Base-by-base conservation (phyloP, 768 basidiomycete species). In the Podaxis mareebaensis region DNA sequence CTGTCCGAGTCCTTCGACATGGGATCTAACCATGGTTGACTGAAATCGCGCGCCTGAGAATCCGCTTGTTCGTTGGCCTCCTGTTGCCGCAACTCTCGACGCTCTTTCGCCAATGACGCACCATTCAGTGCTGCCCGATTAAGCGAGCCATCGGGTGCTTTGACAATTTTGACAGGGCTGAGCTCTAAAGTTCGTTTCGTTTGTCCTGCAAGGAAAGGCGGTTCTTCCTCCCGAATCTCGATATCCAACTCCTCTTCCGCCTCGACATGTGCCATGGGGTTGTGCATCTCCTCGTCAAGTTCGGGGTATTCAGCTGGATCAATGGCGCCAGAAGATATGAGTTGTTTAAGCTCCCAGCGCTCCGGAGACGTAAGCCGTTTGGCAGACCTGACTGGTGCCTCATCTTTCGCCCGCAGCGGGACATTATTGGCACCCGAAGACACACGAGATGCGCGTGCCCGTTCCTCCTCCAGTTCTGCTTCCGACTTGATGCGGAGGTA, bases 261-360 rank as follows among this genome's bases (percentile, higher is more conserved):
- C 70, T 96, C 95, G 0, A 89, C 89, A 53, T 88, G 88, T 22
- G 88, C 88, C 70, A 85, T 81, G 1, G 91, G 88, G 69, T 92
- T 89, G 59, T 75, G 83, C 72, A 91, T 85, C 64, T 95, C 93
- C 68, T 95, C 94, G 66, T 96, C 93, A 57, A 97, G 79, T 33
- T 96, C 93, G 2, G 95, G 95, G 70, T 96, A 96, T 73, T 99
- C 97, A 3, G 95, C 90, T 11, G 96, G 91, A 66, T 89, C 88
- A 60, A 98, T 85, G 15, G 89, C 92, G 48, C 97, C 97, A 33
- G 95, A 97, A 0, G 97, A 92, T 60, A 99, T 97, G 61, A 99
- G 86, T 73, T 99, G 97, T 75, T 99, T 98, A 76, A 99, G 96
- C 79, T 99, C 97, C 95, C 97, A 99, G 30, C 97, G 88, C 75